Conservation (phyloP, 495 filamentous ascomycete species). For the Immersiella caudata region DNA sequence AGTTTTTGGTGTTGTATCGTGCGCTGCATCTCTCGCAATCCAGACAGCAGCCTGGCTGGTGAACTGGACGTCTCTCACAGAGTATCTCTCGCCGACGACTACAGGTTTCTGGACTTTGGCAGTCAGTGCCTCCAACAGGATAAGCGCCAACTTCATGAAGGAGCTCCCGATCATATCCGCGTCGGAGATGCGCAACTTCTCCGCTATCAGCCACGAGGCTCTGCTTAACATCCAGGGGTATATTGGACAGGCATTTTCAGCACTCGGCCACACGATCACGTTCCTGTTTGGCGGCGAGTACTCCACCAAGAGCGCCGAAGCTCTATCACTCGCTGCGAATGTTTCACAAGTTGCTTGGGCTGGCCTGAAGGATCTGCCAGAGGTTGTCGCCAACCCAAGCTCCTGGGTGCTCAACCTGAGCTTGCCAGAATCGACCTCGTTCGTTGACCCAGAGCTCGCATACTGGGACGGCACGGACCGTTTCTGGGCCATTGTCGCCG, state of each 20-base stretch:
- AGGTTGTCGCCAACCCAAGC: conserved; percentile 34
- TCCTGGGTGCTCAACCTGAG: conserved; percentile 57
- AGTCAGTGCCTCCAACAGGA: conserved; percentile 37
- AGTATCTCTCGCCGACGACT: conserved; percentile 11
- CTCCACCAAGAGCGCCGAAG: conserved; percentile 28
- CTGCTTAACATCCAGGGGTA: conserved; percentile 43
- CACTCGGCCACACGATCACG: conserved; percentile 26
- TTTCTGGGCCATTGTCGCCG: conserved; percentile 75
- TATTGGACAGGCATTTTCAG: conserved; percentile 33
- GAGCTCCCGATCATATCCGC: conserved; percentile 44
- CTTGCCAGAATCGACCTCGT: conserved; percentile 38
- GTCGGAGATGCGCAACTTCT: conserved; percentile 51
- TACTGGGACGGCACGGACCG: conserved; percentile 79
- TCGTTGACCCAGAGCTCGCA: conserved; percentile 64
- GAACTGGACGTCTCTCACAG: conserved; percentile 23
- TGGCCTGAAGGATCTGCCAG: conserved; percentile 21
- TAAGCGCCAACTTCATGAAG: conserved; percentile 42
- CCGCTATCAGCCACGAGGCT: conserved; percentile 52
- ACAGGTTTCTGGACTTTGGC: conserved; percentile 30
- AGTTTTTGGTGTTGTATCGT: conserved; percentile 39
- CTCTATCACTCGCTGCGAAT: conserved; percentile 14
- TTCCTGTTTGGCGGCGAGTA: conserved; percentile 43
- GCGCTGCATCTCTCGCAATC: conserved; percentile 20
- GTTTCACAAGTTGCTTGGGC: conserved; percentile 21
- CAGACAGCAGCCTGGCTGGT: conserved; percentile 25